Conservation (phyloP, 2,329 filamentous ascomycete genomes). For the Leptodontidium sp. region DNA sequence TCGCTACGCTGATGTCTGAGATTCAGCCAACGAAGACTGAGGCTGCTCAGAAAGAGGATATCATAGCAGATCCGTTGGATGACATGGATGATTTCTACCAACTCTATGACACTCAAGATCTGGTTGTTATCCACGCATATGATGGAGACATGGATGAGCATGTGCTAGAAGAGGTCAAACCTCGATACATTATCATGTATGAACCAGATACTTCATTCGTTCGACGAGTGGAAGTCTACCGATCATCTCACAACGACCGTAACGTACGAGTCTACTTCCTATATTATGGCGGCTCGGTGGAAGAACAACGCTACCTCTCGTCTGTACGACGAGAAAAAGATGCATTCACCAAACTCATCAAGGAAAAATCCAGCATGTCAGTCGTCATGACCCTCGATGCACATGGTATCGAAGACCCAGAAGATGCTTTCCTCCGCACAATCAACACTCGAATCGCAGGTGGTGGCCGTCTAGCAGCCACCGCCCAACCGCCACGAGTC, state of each 20-base stretch:
- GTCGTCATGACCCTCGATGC: constrained; percentile 80
- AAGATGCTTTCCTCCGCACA: constrained; percentile 91
- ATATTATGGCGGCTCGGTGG: constrained; percentile 93
- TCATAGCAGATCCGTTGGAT: constrained; percentile 81
- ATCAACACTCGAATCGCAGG: constrained; percentile 97
- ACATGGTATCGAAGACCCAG: constrained; percentile 76
- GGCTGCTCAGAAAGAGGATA: constrained; percentile 76
- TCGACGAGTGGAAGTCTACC: constrained; percentile 91
- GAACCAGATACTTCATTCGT: constrained; percentile 96
- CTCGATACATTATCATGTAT: constrained; percentile 98
- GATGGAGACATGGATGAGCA: constrained; percentile 96
- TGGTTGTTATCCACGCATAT: constrained; percentile 91
- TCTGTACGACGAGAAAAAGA: constrained; percentile 95
- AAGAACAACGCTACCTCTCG: constrained; percentile 92
- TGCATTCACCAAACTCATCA: constrained; percentile 92
- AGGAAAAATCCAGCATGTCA: constrained; percentile 92
- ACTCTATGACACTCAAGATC: constrained; percentile 88
- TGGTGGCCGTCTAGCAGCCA: constrained; percentile 83
- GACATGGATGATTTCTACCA: constrained; percentile 94
- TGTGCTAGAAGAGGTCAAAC: constrained; percentile 92
- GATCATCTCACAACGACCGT: constrained; percentile 89
- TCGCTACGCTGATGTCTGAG: constrained; percentile 82
- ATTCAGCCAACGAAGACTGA: constrained; percentile 83
- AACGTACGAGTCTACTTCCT: constrained; percentile 95
- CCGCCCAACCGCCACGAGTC: constrained; percentile 85